A percentile compares a stretch with the other conserved stretches of the same genome.
These are phyloP conservation scores for Claviceps paspali DNA, from an alignment of 2,329 filamentous ascomycete species.

Conservation along the genomic window DNA sequence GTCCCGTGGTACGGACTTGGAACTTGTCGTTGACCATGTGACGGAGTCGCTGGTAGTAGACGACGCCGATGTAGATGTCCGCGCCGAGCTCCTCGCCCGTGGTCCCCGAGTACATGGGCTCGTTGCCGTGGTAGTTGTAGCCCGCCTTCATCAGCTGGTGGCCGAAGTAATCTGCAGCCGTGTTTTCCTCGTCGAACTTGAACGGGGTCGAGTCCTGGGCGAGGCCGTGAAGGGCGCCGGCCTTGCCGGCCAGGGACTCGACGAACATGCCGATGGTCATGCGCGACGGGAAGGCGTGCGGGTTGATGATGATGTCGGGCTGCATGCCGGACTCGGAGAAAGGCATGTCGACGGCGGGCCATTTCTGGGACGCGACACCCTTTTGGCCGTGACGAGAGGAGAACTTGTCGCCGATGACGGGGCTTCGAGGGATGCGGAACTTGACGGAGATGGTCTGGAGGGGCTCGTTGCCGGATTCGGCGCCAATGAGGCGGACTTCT, in stretches of 20 bases:
- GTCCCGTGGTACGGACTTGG: slow-evolving; percentile 91
- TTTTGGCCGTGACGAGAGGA: slow-evolving; percentile 97
- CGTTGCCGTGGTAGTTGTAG: slow-evolving; percentile 96
- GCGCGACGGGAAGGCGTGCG: slow-evolving; percentile 95
- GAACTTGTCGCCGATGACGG: slow-evolving; percentile 96
- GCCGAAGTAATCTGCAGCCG: slow-evolving; percentile 86
- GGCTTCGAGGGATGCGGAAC: slow-evolving; percentile 76
- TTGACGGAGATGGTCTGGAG: slow-evolving; percentile 85
- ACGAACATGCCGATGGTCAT: slow-evolving; percentile 99
- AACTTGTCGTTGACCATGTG: slow-evolving; percentile 99
- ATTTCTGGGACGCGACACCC: slow-evolving; percentile 91
- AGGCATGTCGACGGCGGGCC: slow-evolving; percentile 86
- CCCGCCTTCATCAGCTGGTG: slow-evolving; percentile 90
- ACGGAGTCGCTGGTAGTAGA: slow-evolving; percentile 93
- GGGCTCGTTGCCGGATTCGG: slow-evolving; percentile 68
- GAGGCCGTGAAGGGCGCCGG: slow-evolving; percentile 85
- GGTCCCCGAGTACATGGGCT: slow-evolving; percentile 96
- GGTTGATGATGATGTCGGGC: slow-evolving; percentile 97
- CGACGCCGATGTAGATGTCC: slow-evolving; percentile 91
- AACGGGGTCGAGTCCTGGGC: slow-evolving; percentile 94
- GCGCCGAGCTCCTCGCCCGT: slow-evolving; percentile 87
- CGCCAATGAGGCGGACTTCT: slow-evolving; percentile 80
- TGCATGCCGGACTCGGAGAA: slow-evolving; percentile 95
- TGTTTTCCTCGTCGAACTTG: slow-evolving; percentile 83
- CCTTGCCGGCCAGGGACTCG: slow-evolving; percentile 90